Conservation (phyloP, 2,329 filamentous ascomycete species). For the Bipolaris gigantea region DNA sequence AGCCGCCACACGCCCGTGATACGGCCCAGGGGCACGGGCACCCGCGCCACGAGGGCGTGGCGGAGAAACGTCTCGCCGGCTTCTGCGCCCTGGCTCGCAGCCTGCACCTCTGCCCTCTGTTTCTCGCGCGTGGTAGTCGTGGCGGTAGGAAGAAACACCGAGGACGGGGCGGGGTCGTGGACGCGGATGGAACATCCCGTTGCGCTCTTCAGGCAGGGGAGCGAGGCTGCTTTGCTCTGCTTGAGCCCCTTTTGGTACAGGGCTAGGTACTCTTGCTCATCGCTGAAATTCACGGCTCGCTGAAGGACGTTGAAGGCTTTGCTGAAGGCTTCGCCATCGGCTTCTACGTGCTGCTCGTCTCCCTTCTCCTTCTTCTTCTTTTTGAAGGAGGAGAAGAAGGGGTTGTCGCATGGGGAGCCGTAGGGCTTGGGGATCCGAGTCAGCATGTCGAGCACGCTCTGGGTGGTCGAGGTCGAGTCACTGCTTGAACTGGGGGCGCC, state of each 20-base stretch:
- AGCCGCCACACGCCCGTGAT: conserved; percentile 33
- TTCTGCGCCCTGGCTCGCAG: no score
- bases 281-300: conserved; percentile 31
- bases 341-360: conserved; percentile 23
- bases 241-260: no score
- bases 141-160: not conserved
- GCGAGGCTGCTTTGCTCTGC: no score
- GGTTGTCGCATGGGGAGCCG: conserved; percentile 14
- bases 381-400: conserved; percentile 13
- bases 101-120: not conserved
- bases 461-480: conserved; percentile 15
- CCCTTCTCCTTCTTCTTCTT: conserved; percentile 4
- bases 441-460: conserved; percentile 30
- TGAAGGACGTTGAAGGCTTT: conserved; percentile 15
- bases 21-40: conserved; percentile 32
- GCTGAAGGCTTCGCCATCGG: conserved; percentile 20
- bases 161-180: no score
- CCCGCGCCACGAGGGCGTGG: conserved; percentile 17
- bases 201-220: no score
- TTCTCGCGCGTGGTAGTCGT: conserved; percentile 11
- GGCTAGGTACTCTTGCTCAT: conserved; percentile 15
- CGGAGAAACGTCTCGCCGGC: conserved; percentile 24
- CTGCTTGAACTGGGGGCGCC: conserved; percentile 11
- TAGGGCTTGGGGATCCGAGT: conserved; percentile 26
- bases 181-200: no score